phyloP scores from a whole-genome alignment of 1,284 basidiomycete species.

The Peniophora sp. region DNA sequence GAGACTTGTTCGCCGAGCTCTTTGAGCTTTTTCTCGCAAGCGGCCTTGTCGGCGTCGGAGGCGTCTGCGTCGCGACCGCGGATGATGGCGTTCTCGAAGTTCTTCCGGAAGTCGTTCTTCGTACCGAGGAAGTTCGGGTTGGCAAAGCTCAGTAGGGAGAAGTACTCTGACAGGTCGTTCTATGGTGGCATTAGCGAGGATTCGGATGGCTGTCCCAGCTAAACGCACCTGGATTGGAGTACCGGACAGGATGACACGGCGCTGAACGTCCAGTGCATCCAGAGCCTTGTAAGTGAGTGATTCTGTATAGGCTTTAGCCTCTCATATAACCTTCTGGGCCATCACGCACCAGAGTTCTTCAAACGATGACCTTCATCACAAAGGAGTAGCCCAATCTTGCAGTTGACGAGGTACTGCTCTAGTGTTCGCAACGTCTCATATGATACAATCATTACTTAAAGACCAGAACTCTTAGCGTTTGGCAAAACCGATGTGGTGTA shows the following conservation, averaged over 20 bases:
- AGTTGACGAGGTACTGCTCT: constrained; percentile 65
- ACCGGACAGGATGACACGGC: constrained; percentile 95
- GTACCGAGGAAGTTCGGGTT: constrained; percentile 94
- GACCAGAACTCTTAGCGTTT: background rate
- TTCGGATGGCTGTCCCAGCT: background rate
- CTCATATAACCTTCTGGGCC: too few relatives aligned
- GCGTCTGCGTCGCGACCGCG: constrained; percentile 91
- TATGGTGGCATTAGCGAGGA: constrained; percentile 24
- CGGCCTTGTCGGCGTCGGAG: constrained; percentile 73
- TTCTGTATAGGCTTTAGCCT: constrained; percentile 38
- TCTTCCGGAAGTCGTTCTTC: constrained; percentile 91
- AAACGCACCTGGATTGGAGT: constrained; percentile 82
- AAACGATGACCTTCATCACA: constrained; percentile 97
- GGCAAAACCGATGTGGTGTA: background rate
- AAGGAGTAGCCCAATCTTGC: constrained; percentile 84
- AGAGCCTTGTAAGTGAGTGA: constrained; percentile 87
- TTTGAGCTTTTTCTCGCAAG: constrained; percentile 88
- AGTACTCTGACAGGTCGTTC: constrained; percentile 97
- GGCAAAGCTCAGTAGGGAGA: constrained; percentile 92
- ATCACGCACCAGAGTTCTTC: constrained; percentile 82
- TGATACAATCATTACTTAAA: constrained; percentile 93
- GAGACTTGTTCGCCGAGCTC: constrained; percentile 88
- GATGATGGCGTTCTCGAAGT: constrained; percentile 93
- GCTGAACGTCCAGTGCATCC: constrained; percentile 78
- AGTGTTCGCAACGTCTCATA: constrained; percentile 94